Conservation (phyloP, 2,329 filamentous ascomycete species). For the Akanthomyces lecanii region DNA sequence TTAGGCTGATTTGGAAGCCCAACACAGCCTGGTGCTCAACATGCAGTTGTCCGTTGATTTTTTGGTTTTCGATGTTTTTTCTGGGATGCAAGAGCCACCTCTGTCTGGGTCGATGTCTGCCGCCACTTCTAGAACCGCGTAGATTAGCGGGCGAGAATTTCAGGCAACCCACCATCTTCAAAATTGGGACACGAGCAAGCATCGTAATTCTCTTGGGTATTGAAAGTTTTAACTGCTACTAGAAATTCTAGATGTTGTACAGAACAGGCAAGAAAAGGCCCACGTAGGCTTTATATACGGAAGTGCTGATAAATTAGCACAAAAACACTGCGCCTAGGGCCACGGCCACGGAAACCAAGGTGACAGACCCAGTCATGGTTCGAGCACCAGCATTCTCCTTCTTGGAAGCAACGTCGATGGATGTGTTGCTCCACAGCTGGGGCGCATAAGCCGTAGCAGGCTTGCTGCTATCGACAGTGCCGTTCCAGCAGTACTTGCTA, state of each 20-base stretch:
- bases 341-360: background rate
- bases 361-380: background rate
- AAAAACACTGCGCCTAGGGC: background rate
- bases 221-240: background rate
- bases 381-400: conserved; percentile 6
- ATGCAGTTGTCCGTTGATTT: no score
- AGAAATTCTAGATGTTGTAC: background rate
- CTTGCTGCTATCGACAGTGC: conserved; percentile 45
- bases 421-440: conserved; percentile 10
- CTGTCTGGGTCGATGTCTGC: no score
- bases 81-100: no score
- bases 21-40: background rate
- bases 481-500: conserved; percentile 85
- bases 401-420: background rate
- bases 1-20: background rate
- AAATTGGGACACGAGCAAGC: no score
- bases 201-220: background rate
- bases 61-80: no score
- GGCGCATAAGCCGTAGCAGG: conserved; percentile 18
- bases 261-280: background rate
- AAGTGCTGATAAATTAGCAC: background rate
- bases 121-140: no score
- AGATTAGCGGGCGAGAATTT: no score
- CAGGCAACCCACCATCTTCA: no score
- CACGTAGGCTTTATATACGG: background rate